Base-by-base conservation (phyloP, 148 eudicot species). In the Rhododendron mucronatum region DNA sequence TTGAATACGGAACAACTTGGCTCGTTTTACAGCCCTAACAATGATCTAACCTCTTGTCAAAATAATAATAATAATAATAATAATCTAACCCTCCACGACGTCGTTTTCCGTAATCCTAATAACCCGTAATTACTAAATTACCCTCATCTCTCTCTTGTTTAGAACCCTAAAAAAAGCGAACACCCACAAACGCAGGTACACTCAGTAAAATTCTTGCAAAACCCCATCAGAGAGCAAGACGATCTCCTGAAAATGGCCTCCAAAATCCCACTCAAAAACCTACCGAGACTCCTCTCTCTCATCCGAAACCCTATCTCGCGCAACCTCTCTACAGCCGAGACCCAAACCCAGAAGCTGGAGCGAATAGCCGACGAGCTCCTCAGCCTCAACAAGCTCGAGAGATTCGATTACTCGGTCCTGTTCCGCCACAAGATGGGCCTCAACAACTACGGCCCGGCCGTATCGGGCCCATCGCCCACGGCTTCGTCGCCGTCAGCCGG, bases 311-410 rank as follows among this genome's bases (percentile, higher is more conserved):
- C 81, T 41, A 39, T 75, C 69, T 61, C 82, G 47, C 90, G 89
- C 76, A 76, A 57, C 12, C 85, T 88, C 84, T 89, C 87, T 86
- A 79, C 91, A 75, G 75, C 80, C 75, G 89, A 88, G 84, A 45
- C 84, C 78, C 87, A 84, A 53, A 88, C 95, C 83, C 91, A 88
- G 59, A 95, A 94, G 87, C 89, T 95, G 39, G 92, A 92, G 16
- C 86, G 95, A 71, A 93, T 95, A 63, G 95, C 98, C 14, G 89
- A 91, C 85, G 95, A 92, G 85, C 88, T 95, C 30, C 84, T 94
- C 63, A 87, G 89, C 83, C 94, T 95, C 41, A 94, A 87, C 89
- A 89, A 93, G 81, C 90, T 95, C 65, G 98, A 95, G 86, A 89
- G 89, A 37, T 88, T 90, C 84, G 97, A 95, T 82, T 95, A 92